These are phyloP conservation scores for Blastobotrys aristatus DNA, from an alignment of 1,139 yeast genomes.

Conservation along the genomic window DNA sequence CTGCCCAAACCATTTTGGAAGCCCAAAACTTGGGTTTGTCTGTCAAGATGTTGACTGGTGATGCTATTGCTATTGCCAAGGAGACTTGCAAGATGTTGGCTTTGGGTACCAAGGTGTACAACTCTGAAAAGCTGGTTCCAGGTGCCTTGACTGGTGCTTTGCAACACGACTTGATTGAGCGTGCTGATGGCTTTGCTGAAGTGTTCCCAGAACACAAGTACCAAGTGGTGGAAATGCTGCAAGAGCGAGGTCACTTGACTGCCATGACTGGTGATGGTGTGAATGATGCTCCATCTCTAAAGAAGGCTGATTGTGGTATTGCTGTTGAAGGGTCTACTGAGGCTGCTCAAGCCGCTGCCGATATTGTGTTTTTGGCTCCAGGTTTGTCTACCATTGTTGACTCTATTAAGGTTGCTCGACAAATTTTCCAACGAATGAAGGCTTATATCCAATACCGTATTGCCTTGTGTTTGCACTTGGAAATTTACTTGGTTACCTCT, in stretches of 20 bases:
- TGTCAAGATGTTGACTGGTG: slow-evolving; percentile 98
- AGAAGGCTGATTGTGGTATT: slow-evolving; percentile 78
- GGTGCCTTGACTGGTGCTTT: slow-evolving; percentile 87
- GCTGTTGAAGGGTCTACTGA: slow-evolving; percentile 80
- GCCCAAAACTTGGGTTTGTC: slow-evolving; percentile 91
- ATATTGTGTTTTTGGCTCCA: slow-evolving; percentile 73
- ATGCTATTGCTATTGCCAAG: slow-evolving; percentile 98
- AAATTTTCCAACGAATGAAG: slow-evolving; percentile 80
- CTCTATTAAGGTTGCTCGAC: slow-evolving; percentile 72
- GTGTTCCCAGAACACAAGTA: slow-evolving; percentile 80
- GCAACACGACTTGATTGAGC: slow-evolving; percentile 66
- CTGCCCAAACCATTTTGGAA: slow-evolving; percentile 93
- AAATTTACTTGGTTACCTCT: slow-evolving; percentile 68
- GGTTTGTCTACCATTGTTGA: slow-evolving; percentile 76
- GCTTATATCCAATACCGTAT: slow-evolving; percentile 76
- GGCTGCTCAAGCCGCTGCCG: slow-evolving; percentile 78
- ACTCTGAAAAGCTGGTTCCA: slow-evolving; percentile 94
- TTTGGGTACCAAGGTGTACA: slow-evolving; percentile 93
- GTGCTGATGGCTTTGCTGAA: slow-evolving; percentile 78
- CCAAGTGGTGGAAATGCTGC: slow-evolving; percentile 72
- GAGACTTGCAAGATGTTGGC: slow-evolving; percentile 98
- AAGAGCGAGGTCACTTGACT: slow-evolving; percentile 70
- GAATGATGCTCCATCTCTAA: slow-evolving; percentile 73
- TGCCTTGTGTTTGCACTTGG: slow-evolving; percentile 69
- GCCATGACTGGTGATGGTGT: slow-evolving; percentile 86